Base-by-base conservation (phyloP, 495 filamentous ascomycete genomes). In the Penicillium cosmopolitanum region DNA sequence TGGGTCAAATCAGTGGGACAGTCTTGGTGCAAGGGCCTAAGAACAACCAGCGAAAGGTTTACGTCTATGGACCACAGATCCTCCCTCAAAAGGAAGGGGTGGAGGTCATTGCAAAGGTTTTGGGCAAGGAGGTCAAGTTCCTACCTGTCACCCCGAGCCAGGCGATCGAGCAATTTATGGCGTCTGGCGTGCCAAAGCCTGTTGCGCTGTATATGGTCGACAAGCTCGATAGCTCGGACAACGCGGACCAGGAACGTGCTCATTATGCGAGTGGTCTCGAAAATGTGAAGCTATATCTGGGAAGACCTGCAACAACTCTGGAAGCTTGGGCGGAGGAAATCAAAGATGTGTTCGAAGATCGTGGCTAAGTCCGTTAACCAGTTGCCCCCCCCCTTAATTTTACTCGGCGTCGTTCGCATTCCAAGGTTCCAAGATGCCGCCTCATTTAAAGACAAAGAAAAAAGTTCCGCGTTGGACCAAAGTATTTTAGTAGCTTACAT, bases 1-100 rank as follows among this genome's bases (percentile, higher is more conserved):
- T 75, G 33, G 73, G 73, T 16, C 12, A 57, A 1, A 65, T 73
- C 19, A 50, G 50, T 33, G 72, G 72, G 10, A 66, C 52, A 0
- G 53, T 76, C 8, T 64, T 76, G 11, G 67, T 58, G 2, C 34
- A 62, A 2, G 63, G 56, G 16, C 53, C 60, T 23, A 46, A 54
- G 36, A 59, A 52, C 21, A 51, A 40, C 3, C 62, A 54, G 16
- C 36, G 47, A 21, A 57, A 59, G 19, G 59, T 73, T 1, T 64
- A 62, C 47, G 42, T 74, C 4, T 57, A 58, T 36, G 72, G 72
- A 10, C 70, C 72, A 25, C 51, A 69, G 36, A 33, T 51, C 16
- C 42, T 63, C 9, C 13, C 64, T 4, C 23, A 60, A 11, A n/a
- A 46, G 21, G 64, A 66, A 31, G 61, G 53, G 7, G 56, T 68